Base-by-base conservation (phyloP, 345 rosid genomes). In the Bruguiera parviflora region DNA sequence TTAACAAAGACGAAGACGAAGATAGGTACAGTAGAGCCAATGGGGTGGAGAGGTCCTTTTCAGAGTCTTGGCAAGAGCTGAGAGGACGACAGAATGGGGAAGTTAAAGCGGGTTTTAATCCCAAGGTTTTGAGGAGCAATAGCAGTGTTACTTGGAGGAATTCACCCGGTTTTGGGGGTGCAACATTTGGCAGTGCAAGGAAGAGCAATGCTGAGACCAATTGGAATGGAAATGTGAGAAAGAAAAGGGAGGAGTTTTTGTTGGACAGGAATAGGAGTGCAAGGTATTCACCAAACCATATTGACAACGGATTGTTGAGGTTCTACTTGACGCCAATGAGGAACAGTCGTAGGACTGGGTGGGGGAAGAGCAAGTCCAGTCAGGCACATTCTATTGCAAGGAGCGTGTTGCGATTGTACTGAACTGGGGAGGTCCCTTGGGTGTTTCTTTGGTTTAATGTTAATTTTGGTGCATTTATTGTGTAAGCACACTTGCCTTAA, bases 141-240 rank as follows among this genome's bases (percentile, higher is more conserved):
- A 96, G 97, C 86, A 96, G 98, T 69, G 90, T 90, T 61, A 95
- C 98, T 76, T 95, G 92, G 90, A 87, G 99, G 82, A 92, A 85
- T 70, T 84, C 97, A 0, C 52, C 65, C 10, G 73, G 77, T 20
- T 75, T 69, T 74, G 75, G 77, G n/a, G 90, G 83, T 18, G 90
- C 86, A 39, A 56, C 87, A 0, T 78, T 84, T 57, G 81, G 64
- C 51, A 76, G 78, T 75, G 80, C 62, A 76, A 84, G 88, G 78
- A 84, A 86, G 82, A 89, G 77, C 58, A 77, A 78, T 73, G 86
- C 81, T 5, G 96, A 89, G 66, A 71, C 83, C 9, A 86, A 80
- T 33, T 82, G 84, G 58, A 64, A 80, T 75, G 84, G 83, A 49
- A 87, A 80, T 77, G 83, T 83, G 37, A 91, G 82, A 72, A 90